phyloP scores from a whole-genome alignment of 257 asterid genomes.

The Rehmannia glutinosa region DNA sequence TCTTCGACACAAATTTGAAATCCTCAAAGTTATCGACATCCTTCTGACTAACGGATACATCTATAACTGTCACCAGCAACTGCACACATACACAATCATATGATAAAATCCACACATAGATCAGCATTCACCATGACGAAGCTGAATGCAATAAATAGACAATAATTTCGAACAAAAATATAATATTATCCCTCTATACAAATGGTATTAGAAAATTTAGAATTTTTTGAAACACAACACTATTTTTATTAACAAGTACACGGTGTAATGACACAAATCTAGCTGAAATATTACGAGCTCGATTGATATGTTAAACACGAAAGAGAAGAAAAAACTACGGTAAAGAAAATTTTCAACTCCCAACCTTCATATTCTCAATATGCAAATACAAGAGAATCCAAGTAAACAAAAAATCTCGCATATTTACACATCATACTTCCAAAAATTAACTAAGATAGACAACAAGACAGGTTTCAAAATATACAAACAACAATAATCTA shows the following conservation, averaged over 20 bases:
- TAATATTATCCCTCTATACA: background rate
- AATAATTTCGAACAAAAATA: background rate
- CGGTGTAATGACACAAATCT: no score
- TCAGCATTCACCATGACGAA: slow-evolving; percentile 8
- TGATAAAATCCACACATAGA: background rate
- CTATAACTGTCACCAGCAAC: slow-evolving; percentile 71
- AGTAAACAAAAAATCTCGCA: no score
- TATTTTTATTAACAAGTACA: background rate
- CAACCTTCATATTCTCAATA: background rate
- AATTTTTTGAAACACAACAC: background rate
- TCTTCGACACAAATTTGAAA: slow-evolving; percentile 62
- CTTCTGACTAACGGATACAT: slow-evolving; percentile 59
- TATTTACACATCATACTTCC: no score
- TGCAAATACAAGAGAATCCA: no score
- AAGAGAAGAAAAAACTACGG: background rate
- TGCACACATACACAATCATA: slow-evolving; percentile 26
- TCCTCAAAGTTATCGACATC: slow-evolving; percentile 42
- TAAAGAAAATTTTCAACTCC: no score
- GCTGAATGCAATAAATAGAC: background rate
- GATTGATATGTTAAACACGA: background rate
- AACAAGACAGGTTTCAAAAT: background rate
- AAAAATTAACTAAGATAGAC: background rate
- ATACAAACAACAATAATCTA: background rate
- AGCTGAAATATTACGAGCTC: background rate
- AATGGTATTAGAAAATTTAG: background rate